Percentiles rank a stretch among this genome's conserved stretches.
phyloP scores from a whole-genome alignment of 2,329 filamentous ascomycete species.

The Annulohypoxylon truncatum region DNA sequence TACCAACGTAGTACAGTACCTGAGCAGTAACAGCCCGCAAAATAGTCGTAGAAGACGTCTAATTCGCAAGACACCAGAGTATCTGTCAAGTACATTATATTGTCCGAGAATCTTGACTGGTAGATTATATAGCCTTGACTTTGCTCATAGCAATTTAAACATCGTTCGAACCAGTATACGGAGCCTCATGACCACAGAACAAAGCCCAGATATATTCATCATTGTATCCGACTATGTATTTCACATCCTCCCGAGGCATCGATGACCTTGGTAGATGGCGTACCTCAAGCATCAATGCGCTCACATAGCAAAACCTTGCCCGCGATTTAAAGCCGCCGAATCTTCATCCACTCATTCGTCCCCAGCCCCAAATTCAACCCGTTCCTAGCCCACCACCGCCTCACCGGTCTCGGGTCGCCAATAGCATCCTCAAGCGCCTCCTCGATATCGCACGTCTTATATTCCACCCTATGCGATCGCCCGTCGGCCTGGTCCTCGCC shows the following conservation, averaged over 20 bases:
- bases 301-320: neutral
- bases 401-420: conserved; percentile 76
- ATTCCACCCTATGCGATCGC: conserved; percentile 80
- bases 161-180: neutral
- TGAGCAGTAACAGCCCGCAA: too few relatives aligned
- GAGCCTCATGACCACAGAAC: neutral
- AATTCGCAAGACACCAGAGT: neutral
- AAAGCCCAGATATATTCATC: neutral
- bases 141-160: neutral
- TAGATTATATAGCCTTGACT: neutral
- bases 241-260: neutral
- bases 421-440: conserved; percentile 92
- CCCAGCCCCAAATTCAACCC: conserved; percentile 83
- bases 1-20: too few relatives aligned
- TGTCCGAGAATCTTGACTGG: neutral
- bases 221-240: neutral
- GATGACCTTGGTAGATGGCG: neutral
- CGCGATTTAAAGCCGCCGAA: conserved; percentile 70
- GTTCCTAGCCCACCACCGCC: conserved; percentile 89
- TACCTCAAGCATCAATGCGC: neutral
- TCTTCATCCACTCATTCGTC: conserved; percentile 91
- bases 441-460: conserved; percentile 95
- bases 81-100: neutral
- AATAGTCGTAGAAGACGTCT: neutral
- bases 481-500: conserved; percentile 62